Conservation (phyloP, 768 basidiomycete species). For the Pulveroboletus frians region DNA sequence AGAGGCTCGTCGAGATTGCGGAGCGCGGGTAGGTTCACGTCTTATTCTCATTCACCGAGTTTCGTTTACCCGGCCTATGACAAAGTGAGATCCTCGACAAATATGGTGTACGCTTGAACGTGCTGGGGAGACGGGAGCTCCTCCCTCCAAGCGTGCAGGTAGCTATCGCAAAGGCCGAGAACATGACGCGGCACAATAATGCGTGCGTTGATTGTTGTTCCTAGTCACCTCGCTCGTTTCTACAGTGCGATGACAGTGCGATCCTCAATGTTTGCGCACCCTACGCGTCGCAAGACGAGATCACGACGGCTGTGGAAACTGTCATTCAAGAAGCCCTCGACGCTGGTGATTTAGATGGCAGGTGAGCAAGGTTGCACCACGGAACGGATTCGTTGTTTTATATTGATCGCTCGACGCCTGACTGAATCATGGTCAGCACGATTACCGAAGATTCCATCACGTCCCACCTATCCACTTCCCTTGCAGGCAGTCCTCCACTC, state of each 20-base stretch:
- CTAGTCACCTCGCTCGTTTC: background rate
- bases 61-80: background rate
- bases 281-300: conserved; percentile 89
- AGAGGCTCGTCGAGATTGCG: conserved; percentile 72
- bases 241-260: conserved; percentile 45
- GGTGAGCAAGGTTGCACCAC: conserved; percentile 2
- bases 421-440: conserved; percentile 24
- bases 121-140: conserved; percentile 71
- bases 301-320: conserved; percentile 62
- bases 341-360: conserved; percentile 27
- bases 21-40: conserved; percentile 61
- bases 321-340: conserved; percentile 33
- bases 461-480: conserved; percentile 58
- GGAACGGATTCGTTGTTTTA: background rate
- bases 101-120: conserved; percentile 79
- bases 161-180: conserved; percentile 67
- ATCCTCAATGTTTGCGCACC: conserved; percentile 92
- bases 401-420: background rate
- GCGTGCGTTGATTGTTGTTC: conserved; percentile 38
- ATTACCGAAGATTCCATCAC: conserved; percentile 70
- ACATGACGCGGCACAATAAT: conserved; percentile 67
- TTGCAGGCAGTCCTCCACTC: conserved; percentile 67
- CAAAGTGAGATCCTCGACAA: conserved; percentile 73
- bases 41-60: background rate
- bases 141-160: conserved; percentile 71